These are phyloP conservation scores for Xanthoconium stramineum DNA, from an alignment of 768 basidiomycete species.

Conservation along the genomic window DNA sequence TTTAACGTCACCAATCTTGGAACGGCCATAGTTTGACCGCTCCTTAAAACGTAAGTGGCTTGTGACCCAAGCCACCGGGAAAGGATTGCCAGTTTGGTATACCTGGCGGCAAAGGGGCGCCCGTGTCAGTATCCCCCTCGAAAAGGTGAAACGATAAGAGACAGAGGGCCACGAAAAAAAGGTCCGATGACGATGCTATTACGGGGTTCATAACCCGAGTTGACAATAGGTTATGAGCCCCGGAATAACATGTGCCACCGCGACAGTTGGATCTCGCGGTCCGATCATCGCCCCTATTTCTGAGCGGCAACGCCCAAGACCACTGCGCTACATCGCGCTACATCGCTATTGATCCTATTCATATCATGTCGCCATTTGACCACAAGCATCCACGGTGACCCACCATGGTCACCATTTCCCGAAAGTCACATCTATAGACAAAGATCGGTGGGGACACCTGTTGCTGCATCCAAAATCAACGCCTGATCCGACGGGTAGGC, in stretches of 20 bases:
- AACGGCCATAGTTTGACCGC: not conserved
- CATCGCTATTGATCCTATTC: not conserved
- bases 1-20: conserved; percentile 12
- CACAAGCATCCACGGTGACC: conserved; percentile 12
- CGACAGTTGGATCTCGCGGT: conserved; percentile 5
- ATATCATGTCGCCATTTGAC: not conserved
- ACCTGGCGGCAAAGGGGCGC: not conserved
- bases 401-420: not conserved
- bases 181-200: conserved; percentile 13
- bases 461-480: not conserved
- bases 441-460: conserved; percentile 1
- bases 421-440: not conserved
- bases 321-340: conserved; percentile 8
- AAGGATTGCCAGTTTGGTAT: not conserved
- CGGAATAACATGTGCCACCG: conserved; percentile 18
- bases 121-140: not conserved
- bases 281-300: not conserved
- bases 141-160: conserved; percentile 1
- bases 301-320: conserved; percentile 1
- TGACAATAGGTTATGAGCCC: conserved; percentile 26
- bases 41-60: conserved; percentile 14
- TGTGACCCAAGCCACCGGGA: not conserved
- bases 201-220: conserved; percentile 13
- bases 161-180: not conserved
- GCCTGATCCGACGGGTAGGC: conserved; percentile 9